These are phyloP conservation scores for Metschnikowia gruessii DNA, from an alignment of 805 yeast genomes.

Conservation along the genomic window DNA sequence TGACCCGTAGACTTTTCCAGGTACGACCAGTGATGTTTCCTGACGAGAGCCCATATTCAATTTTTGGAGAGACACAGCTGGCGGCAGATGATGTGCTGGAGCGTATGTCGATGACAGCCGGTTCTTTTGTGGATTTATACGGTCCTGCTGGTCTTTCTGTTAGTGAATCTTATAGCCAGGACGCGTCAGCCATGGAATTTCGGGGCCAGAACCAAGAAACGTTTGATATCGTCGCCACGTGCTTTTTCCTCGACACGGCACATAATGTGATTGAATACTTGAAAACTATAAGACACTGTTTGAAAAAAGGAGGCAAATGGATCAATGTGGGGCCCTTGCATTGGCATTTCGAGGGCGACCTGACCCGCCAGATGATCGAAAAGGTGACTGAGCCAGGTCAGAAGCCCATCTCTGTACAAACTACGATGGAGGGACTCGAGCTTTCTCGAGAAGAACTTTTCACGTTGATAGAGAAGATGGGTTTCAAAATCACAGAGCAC, in stretches of 20 bases:
- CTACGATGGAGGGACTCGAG: conserved; percentile 56
- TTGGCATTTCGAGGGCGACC: conserved; percentile 63
- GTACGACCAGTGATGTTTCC: conserved; percentile 52
- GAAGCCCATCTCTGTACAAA: conserved; percentile 24
- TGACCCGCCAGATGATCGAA: conserved; percentile 30
- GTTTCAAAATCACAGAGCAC: conserved; percentile 48
- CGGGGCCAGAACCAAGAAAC: conserved; percentile 33
- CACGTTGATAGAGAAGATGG: conserved; percentile 42
- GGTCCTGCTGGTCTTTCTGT: conserved; percentile 45
- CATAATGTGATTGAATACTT: conserved; percentile 57
- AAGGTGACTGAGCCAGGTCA: conserved; percentile 13
- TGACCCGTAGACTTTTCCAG: conserved; percentile 44
- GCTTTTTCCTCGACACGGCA: conserved; percentile 65
- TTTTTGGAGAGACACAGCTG: conserved; percentile 14
- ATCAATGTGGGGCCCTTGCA: conserved; percentile 65
- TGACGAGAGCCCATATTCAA: conserved; percentile 45
- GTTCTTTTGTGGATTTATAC: conserved; percentile 66
- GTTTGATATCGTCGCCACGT: conserved; percentile 50
- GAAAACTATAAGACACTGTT: conserved; percentile 44
- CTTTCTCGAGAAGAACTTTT: conserved; percentile 54
- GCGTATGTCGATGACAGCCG: conserved; percentile 69
- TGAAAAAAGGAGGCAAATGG: conserved; percentile 52
- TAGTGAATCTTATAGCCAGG: conserved; percentile 37
- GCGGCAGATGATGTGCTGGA: conserved; percentile 24
- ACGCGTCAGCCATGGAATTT: conserved; percentile 40